Base-by-base conservation (phyloP, 1,139 yeast species). In the Yamadazyma pseudoaaseri region DNA sequence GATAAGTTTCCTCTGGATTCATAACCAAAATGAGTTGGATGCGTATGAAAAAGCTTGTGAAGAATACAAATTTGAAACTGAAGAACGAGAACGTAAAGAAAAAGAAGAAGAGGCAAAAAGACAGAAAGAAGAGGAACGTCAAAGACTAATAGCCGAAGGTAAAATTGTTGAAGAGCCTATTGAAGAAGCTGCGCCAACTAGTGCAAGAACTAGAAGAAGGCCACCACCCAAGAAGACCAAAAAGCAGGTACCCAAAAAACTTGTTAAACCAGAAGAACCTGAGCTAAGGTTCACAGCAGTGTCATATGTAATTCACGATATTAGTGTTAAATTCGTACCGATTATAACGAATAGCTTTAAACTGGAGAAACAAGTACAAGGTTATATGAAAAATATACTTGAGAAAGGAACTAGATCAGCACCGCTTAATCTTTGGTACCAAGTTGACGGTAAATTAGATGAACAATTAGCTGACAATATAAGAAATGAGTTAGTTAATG, bases 361-460 rank as follows among this genome's bases (percentile, higher is more conserved):
- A 29, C 73, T 79, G 6, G 52, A 68, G 12, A 77, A 74, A 3
- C 65, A 71, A 12, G 89, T 83, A 0, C 76, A 70, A 36, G 58
- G 62, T 14, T 62, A 70, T 21, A 89, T 90, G 96, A 65, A 71
- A 30, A 61, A 70, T 10, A 73, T 83, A 1, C 55, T 87, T 39
- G 63, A 66, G 10, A 64, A 61, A 12, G 96, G 96, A 1, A 68
- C 66, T 1, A 68, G 92, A 36, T 61, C 79, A 5, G 64, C 81
- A 6, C 75, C 76, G 23, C 77, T 77, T 50, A 76, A 83, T 51
- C 65, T 86, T 23, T 89, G 96, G 96, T 86, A 81, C 49, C 87
- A 86, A 49, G 70, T 89, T 14, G 96, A 87, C 55, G 92, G 89
- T 4, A 73, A 76, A 33, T 79, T 83, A 41, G 92, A 83, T 50